A percentile compares a stretch with the other conserved stretches of the same genome.
These are phyloP conservation scores for Thermoascus crustaceus DNA, from an alignment of 2,329 filamentous ascomycete species.

Conservation along the genomic window DNA sequence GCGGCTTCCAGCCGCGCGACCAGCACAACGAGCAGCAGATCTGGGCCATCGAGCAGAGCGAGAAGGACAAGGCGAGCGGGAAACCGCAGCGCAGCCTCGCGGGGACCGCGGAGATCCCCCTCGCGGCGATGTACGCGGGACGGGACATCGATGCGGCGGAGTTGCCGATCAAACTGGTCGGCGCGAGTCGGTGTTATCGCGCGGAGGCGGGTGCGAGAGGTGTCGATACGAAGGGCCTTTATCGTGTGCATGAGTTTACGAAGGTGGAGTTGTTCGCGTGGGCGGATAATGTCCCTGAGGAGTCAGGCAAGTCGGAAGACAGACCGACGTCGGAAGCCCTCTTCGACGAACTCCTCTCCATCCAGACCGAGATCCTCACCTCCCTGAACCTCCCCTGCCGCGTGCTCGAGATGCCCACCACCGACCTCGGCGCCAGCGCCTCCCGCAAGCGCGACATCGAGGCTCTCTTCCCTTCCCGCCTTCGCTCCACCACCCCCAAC, in stretches of 20 bases:
- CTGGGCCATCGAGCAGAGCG: conserved; percentile 64
- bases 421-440: conserved; percentile 83
- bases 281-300: conserved; percentile 53
- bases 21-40: conserved; percentile 86
- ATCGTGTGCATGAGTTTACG: conserved; percentile 96
- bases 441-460: conserved; percentile 87
- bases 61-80: conserved; percentile 53
- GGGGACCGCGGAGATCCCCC: conserved; percentile 87
- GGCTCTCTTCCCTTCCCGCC: conserved; percentile 79
- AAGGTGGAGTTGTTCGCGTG: conserved; percentile 98
- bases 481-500: conserved; percentile 14
- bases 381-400: conserved; percentile 75
- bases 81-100: conserved; percentile 68
- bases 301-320: conserved; percentile 13
- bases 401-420: conserved; percentile 82
- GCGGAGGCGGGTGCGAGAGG: conserved; percentile 89
- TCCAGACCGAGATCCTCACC: conserved; percentile 76
- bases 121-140: conserved; percentile 82
- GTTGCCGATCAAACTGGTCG: conserved; percentile 72
- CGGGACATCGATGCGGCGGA: conserved; percentile 55
- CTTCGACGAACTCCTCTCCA: conserved; percentile 77
- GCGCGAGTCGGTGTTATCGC: conserved; percentile 84
- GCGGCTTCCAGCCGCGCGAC: conserved; percentile 90
- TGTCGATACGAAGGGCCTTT: conserved; percentile 85
- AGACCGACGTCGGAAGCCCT: conserved; percentile 36